Base-by-base conservation (phyloP, 2,329 filamentous ascomycete species). In the Apiospora sp. region DNA sequence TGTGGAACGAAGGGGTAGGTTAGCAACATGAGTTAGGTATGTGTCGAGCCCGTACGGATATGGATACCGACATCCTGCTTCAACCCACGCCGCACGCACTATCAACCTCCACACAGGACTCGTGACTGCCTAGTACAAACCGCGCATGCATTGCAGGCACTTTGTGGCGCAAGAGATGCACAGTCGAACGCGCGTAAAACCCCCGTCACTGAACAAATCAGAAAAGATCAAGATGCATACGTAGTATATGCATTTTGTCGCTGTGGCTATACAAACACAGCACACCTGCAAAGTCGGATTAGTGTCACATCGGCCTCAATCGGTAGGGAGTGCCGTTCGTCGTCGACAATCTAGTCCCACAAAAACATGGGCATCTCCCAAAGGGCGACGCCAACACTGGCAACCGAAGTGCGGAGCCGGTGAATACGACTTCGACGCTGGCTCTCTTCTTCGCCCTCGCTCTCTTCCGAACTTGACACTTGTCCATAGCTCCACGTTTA, bases 151-250 rank as follows among this genome's bases (percentile, higher is more conserved):
- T 61, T 61, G 30, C 30, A 61, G 54, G 54, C 54, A 61, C 30
- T 37, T 24, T 64, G 58, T 64, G 58, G 58, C 58, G 58, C 58
- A 64, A 64, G 34, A 64, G 58, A 64, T 41, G 58, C 58, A 64
- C 30, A 41, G 10, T 64, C 58, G 58, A 64, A 64, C 58, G 58
- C 58, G 58, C 58, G 34, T 64, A 64, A 64, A 41, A 64, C n/a
- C 5, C 4, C 34, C 34, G 10, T 64, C 30, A 24, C n/a, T 19
- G 58, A 64, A 34, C 34, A 64, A 64, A 64, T 64, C 58, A 64
- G 34, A 41, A 10, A n/a, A n/a, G 34, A 41, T 10, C 34, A 24
- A 3, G 30, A 64, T 37, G 54, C 54, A 61, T 61, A 61, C 27
- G 54, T 30, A 49, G 46, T 49, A 49, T 22, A 49, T 49, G 58